Percentiles rank a stretch among this genome's conserved stretches.
phyloP scores from a whole-genome alignment of 345 rosid species.

The Heritiera fomes region DNA sequence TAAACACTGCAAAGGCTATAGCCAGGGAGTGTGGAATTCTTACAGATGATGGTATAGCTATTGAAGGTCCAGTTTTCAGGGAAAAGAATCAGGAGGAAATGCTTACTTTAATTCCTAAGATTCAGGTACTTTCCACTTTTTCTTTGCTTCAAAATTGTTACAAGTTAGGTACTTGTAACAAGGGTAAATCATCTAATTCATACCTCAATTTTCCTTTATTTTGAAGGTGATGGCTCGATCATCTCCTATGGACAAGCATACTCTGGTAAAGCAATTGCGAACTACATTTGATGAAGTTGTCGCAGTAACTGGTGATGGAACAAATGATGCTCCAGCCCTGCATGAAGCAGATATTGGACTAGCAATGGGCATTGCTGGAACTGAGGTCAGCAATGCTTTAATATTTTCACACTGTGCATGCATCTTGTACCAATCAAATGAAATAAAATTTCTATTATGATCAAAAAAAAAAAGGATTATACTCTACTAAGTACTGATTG shows the following conservation, averaged over 20 bases:
- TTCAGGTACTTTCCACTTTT: constrained; percentile 57
- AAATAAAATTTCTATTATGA: not conserved
- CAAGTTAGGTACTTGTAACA: not conserved
- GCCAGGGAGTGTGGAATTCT: constrained; percentile 96
- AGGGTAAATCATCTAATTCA: constrained; percentile 6
- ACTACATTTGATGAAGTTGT: constrained; percentile 86
- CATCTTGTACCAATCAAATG: not conserved
- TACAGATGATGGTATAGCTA: constrained; percentile 79
- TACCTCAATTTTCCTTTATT: constrained; percentile 13
- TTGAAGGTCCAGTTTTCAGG: constrained; percentile 88
- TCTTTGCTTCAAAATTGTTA: not conserved
- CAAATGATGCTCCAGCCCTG: constrained; percentile 97
- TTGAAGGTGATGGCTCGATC: constrained; percentile 96
- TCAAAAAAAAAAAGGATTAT: too few species aligned
- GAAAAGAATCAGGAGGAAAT: constrained; percentile 77
- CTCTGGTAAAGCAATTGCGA: constrained; percentile 77
- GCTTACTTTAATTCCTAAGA: constrained; percentile 72
- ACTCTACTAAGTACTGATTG: not conserved
- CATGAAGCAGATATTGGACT: constrained; percentile 97
- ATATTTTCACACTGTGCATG: constrained; percentile 2
- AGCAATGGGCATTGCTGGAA: constrained; percentile 99
- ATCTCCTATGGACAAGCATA: constrained; percentile 91
- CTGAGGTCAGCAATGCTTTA: constrained; percentile 56
- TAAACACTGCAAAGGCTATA: constrained; percentile 89
- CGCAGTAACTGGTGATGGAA: constrained; percentile 95